Base-by-base conservation (phyloP, 1,284 basidiomycete species). In the Coniferiporia weirii region DNA sequence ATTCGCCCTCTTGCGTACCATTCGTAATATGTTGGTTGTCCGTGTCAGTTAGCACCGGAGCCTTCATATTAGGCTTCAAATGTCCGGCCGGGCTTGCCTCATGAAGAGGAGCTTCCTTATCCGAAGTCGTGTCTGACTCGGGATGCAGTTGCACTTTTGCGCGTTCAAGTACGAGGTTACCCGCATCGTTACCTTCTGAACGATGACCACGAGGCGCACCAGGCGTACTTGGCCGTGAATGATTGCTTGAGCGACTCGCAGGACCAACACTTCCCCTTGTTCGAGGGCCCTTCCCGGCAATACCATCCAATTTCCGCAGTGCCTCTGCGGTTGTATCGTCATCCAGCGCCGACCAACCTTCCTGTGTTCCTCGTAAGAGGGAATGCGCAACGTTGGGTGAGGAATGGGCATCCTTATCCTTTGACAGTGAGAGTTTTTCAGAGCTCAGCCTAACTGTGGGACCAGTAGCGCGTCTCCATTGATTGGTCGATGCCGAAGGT, bases 291-390 rank as follows among this genome's bases (percentile, higher is more conserved):
- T 91, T 93, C 5, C 83, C 85, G 3, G 85, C 84, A 12, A 98
- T 72, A 0, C 96, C 96, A 67, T 99, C 97, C 22, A 99, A 76
- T 73, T 97, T 97, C 57, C 95, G 84, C 52, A 99, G 78, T 3
- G 93, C 93, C 68, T 97, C 94, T 3, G 86, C 89, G 1, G 96
- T 95, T 15, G 88, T 88, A 63, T 93, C 87, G 67, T 96, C 91
- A 68, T 90, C 88, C 65, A 91, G 76, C 63, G 82, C 87, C 22
- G 85, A 87, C 89, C 90, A 93, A 20, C 90, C 90, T 70, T 93
- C 90, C 66, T 93, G 84, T 5, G 85, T 86, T 27, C 91, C 85
- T 66, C 91, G 80, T 54, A 93, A 76, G 57, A 91, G 74, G 13
- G 89, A 89, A 70, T 93, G 87, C 0, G 88, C 88, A 60, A 90